Evolutionary conservation across 306 rosid species (phyloP), one percentile per base, ranked within the genome.

Genomic region (Cajanus cajan): DNA sequence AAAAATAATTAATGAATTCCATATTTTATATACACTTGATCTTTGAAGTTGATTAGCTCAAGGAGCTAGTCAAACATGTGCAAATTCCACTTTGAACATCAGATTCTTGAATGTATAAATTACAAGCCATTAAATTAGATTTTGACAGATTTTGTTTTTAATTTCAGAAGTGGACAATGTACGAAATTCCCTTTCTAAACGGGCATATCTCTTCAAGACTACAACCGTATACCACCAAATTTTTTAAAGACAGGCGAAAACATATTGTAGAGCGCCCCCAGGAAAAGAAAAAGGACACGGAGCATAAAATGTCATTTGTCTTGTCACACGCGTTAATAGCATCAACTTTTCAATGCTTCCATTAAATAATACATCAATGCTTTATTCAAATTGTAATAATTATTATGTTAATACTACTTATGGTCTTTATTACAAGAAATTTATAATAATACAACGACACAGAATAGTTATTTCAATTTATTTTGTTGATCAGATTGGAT

Each of bases 151-250:
- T 16, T 72, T 52, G n/a, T n/a, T 52, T 34, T 21, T 22, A 19
- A 36, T 4, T 16, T 50, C 3, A 52, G 36, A 52, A 72, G 44
- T 34, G 77, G 66, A 52, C 77, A 18, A 36, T 36, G 65, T 52
- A 72, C 65, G 50, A 39, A 50, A 52, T 72, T 72, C 77, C 66
- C 48, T 72, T 19, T 71, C 66, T 19, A 52, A 52, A 36, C 22
- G 37, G 37, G 77, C 48, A 72, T 39, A 10, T 72, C 76, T 18
- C 77, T 54, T 36, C 65, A 51, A 50, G 21, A 36, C 8, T 72
- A 19, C 77, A 72, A 72, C 77, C 52, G 77, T 52, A 52, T 52
- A 52, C 77, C 77, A 71, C 48, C 21, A 44, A 24, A 7, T 6
- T 0, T 25, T 19, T 25, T 68, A 14, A 14, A 34, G 69, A 63